Base-by-base conservation (phyloP, 148 eudicot species). In the Rhododendron griersonianum region DNA sequence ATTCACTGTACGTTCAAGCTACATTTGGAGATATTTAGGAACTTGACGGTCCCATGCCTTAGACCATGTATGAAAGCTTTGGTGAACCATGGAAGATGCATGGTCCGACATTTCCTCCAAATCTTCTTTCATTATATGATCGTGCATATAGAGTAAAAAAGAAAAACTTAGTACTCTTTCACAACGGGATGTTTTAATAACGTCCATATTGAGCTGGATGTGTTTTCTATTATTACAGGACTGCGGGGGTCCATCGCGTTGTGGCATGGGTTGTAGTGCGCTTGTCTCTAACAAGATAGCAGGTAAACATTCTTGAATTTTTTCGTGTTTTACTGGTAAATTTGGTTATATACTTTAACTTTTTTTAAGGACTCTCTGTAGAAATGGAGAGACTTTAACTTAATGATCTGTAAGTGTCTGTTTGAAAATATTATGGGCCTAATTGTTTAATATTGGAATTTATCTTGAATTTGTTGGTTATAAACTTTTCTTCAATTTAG, bases 231-330 rank as follows among this genome's bases (percentile, higher is more conserved):
- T 86, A 65, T 84, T 84, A 86, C 87, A 96, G 99, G 98, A 90
- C 67, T 96, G 99, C 88, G 96, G 99, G 83, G 98, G 98, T 74
- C 86, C 94, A 80, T 91, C 93, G 85, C 95, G 86, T 30, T 96
- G 99, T 86, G 98, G 99, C 80, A 91, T 93, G 93, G 95, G 95
- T 71, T 96, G 99, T 88, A 95, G 95, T 89, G 98, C 98, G 28
- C 91, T 96, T 84, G 93, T 93, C 77, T 89, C 96, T 30, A 88
- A 91, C 90, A 91, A 91, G 65, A 87, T 89, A 87, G 92, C 88
- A 88, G 99, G 98, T 96, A 87, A 86, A 82, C 15, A 51, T 47
- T 85, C 61, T 80, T 80, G 41, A 28, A 10, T 3, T 80, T 78
- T 59, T 83, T 63, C 13, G 19, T 80, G 51, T 5, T 23, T 44